Evolutionary conservation across 164 flowering plant genomes (phyloP).

Genomic region (Umbilicus rupestris): DNA sequence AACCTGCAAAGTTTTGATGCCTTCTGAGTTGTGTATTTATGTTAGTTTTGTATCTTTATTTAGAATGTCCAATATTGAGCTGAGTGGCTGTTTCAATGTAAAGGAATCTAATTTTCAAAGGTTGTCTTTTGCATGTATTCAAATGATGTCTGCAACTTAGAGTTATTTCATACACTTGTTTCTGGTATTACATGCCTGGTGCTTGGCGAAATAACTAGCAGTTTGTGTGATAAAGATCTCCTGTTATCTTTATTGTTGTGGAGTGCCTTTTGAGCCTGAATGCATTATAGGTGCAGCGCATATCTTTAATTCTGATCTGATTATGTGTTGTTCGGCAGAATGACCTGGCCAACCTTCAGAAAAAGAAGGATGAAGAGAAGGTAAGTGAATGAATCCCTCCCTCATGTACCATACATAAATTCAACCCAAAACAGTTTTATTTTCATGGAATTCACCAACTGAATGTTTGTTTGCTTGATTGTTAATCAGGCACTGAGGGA

Average conservation of each 20-base stretch:
- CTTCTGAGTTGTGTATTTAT: neutral
- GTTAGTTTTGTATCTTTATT: neutral
- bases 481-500: conserved; percentile 67
- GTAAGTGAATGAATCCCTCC: conserved; percentile 17
- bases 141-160: too few species aligned
- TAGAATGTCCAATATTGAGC: neutral
- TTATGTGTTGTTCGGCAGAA: conserved; percentile 29
- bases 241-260: too few species aligned
- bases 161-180: too few species aligned
- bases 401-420: neutral
- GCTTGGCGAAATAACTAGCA: too few species aligned
- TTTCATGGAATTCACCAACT: neutral
- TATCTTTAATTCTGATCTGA: too few species aligned
- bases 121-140: too few species aligned
- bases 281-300: too few species aligned
- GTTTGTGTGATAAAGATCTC: neutral
- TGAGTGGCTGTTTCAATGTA: neutral
- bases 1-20: neutral
- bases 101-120: neutral
- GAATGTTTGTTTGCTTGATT: neutral
- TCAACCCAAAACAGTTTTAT: neutral
- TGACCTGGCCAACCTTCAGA: conserved; percentile 63
- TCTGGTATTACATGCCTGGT: too few species aligned
- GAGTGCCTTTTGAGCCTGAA: neutral
- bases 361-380: conserved; percentile 92